A percentile compares a stretch with the other conserved stretches of the same genome.
Conservation (phyloP, 2,329 filamentous ascomycete genomes). For the Alternaria arborescens region DNA sequence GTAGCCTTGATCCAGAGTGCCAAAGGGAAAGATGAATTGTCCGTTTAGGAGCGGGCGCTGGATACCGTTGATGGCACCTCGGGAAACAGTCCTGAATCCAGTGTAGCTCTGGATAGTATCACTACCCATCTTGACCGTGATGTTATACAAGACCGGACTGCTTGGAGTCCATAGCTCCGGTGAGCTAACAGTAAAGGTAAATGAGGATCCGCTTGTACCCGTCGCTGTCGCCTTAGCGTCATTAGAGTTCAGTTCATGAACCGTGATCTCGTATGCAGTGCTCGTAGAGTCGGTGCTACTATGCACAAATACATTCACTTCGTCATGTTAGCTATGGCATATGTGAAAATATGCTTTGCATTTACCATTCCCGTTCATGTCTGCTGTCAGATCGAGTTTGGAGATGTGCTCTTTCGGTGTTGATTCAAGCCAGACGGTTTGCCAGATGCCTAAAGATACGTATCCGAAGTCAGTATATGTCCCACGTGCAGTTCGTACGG, state of each 20-base stretch:
- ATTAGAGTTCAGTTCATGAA: slow-evolving; percentile 48
- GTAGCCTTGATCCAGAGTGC: slow-evolving; percentile 74
- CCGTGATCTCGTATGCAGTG: slow-evolving; percentile 49
- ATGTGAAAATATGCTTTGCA: neutral
- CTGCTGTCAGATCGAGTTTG: slow-evolving; percentile 66
- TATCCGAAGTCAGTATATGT: too few species aligned
- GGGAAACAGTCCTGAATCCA: slow-evolving; percentile 71
- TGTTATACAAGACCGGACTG: slow-evolving; percentile 69
- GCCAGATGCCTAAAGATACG: slow-evolving; percentile 67
- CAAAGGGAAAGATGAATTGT: slow-evolving; percentile 73
- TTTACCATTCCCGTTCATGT: slow-evolving; percentile 46
- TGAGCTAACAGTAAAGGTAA: slow-evolving; percentile 64
- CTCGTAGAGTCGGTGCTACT: slow-evolving; percentile 52
- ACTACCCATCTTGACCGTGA: slow-evolving; percentile 62
- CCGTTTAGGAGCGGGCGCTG: slow-evolving; percentile 72
- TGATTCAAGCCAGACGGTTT: slow-evolving; percentile 75
- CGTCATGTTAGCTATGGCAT: slow-evolving; percentile 19
- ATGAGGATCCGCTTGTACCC: slow-evolving; percentile 59
- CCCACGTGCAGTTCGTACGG: too few species aligned
- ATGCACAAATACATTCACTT: slow-evolving; percentile 66
- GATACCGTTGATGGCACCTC: slow-evolving; percentile 65
- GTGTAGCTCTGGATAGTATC: slow-evolving; percentile 71
- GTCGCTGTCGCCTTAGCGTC: slow-evolving; percentile 55
- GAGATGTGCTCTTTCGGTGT: slow-evolving; percentile 66
- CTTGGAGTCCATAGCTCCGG: slow-evolving; percentile 72